Evolutionary conservation across 2,329 filamentous ascomycete genomes (phyloP), one percentile per base, ranked within the genome.

Genomic region (Botrytis elliptica): DNA sequence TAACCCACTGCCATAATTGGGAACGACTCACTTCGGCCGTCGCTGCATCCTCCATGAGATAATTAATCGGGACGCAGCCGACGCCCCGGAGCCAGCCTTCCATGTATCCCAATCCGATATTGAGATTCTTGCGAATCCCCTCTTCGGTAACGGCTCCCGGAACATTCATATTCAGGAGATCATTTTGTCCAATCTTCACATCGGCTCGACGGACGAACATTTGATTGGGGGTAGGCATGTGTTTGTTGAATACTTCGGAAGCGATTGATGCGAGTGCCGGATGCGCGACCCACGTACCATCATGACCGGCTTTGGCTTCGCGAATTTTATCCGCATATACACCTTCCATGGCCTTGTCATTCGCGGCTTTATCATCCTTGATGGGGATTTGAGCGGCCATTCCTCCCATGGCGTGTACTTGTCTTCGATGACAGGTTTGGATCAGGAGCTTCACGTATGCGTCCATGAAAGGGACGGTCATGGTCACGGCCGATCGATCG

Each of bases 301-400:
- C 96, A 84, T 99, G 96, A 73, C 96, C 96, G 70, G 96, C 96
- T 78, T 92, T 92, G 70, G 94, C 96, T 84, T 99, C 96, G 74
- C 96, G 94, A 75, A 99, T 89, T 89, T 99, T 99, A 85, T 99
- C 96, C 73, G 93, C 93, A 76, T 94, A 92, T 63, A 99, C 94
- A 75, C 90, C 92, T 77, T 94, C 93, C 95, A 98, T 98, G 77
- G 95, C 95, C 82, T 91, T 91, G 80, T 97, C 94, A 84, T 98
- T 98, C 82, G 95, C 95, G 66, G 88, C 90, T 79, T 91, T 89
- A 84, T 98, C 93, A 82, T 96, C 92, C 88, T 98, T 98, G 87
- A 98, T 98, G 76, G 96, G 96, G 81, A 99, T 99, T 85, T 98
- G 96, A 57, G 96, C 96, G 4, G 95, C 95, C 96, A 99, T 98